Evolutionary conservation across 2,329 filamentous ascomycete species (phyloP), one percentile per base, ranked within the genome.

Genomic region (Phaeosphaeria sp.): DNA sequence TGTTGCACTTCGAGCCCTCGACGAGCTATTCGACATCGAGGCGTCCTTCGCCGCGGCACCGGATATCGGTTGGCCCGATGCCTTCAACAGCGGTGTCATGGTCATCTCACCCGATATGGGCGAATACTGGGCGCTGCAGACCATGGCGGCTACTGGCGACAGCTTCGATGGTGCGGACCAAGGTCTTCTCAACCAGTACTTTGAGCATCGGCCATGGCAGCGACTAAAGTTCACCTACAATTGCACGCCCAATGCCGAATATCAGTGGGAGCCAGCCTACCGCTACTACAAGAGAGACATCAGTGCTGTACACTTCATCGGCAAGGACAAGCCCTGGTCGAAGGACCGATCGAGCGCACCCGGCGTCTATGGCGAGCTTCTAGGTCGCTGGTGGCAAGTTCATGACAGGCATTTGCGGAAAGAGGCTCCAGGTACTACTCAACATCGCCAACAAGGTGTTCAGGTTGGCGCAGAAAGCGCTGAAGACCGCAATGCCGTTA

Each of bases 41-140:
- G 82, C 82, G 33, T 69, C 81, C 24, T 89, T 90, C 66, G 87
- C 88, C 24, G 88, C 95, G 2, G 93, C 91, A 11, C 93, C 95
- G 30, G 95, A 99, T 77, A 93, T 98, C 69, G 95, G 95, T 67
- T 99, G 95, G 95, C 95, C 95, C 33, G 95, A 99, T 79, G 86
- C 93, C 60, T 98, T 98, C 87, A 99, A 99, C 79, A 93, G 91
- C n/a, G 95, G 95, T 71, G 88, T 99, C 68, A 96, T 99, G 92
- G 92, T 93, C 36, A 79, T 99, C 58, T 89, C 85, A 17, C 95
- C 95, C 33, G 90, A 94, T 78, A 83, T 93, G 85, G 90, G 89
- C 56, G 93, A 96, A 66, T 98, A 93, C 78, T 89, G 92, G 79
- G 91, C 92, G 43, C 84, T 99, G 73, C 83, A 88, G 63, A 91